Percentiles rank a stretch among this genome's conserved stretches.
phyloP scores from a whole-genome alignment of 169 alveolate species.

The Babesia divergens region DNA sequence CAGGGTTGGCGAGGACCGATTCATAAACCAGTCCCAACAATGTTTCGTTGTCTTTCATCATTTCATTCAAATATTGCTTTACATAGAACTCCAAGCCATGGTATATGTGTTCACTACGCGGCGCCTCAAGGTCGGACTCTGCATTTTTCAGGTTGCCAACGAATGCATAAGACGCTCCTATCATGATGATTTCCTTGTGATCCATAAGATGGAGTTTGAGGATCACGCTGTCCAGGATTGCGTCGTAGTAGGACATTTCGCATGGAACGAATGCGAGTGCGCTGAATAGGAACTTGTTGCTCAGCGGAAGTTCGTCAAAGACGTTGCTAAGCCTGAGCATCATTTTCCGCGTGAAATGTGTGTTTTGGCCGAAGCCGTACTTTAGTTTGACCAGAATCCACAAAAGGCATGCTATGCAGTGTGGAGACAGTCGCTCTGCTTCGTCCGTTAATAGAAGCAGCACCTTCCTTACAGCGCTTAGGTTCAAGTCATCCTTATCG shows the following conservation, averaged over 20 bases:
- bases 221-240: conserved; percentile 20
- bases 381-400: conserved; percentile 28
- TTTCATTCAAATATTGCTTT: not conserved
- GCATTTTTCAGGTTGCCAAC: conserved; percentile 14
- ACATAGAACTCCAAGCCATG: conserved; percentile 33
- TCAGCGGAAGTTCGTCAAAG: conserved; percentile 28
- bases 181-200: not conserved
- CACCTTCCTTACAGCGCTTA: conserved; percentile 16
- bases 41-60: not conserved
- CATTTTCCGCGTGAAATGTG: conserved; percentile 7
- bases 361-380: conserved; percentile 23
- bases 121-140: not conserved
- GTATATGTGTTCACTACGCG: conserved; percentile 27
- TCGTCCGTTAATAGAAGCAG: conserved; percentile 22
- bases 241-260: conserved; percentile 38
- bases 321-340: not conserved
- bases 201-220: conserved; percentile 38
- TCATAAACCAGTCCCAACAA: not conserved
- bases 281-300: not conserved
- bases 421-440: conserved; percentile 25
- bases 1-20: not conserved
- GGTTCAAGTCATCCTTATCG: not conserved
- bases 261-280: conserved; percentile 14
- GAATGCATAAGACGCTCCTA: conserved; percentile 50
- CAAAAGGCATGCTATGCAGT: conserved; percentile 9